Conservation (phyloP, 148 eudicot genomes). For the Rhododendron ferrugineum region DNA sequence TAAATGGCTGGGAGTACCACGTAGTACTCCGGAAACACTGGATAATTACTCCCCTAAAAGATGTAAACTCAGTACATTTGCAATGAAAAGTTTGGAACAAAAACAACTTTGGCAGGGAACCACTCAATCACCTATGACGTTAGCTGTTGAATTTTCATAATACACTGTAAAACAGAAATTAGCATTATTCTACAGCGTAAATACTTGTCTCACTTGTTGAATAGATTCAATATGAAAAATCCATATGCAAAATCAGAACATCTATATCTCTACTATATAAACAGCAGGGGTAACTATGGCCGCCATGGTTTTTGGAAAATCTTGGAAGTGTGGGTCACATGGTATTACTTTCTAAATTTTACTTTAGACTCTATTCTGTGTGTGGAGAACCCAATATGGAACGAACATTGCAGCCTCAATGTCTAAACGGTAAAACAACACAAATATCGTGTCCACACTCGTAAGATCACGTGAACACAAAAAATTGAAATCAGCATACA, state of each 20-base stretch:
- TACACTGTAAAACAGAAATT: background rate
- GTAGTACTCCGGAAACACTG: too few species aligned
- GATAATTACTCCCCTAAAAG: too few species aligned
- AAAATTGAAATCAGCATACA: background rate
- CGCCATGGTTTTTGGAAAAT: background rate
- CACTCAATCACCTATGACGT: background rate
- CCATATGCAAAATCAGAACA: background rate
- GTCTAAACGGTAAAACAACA: background rate
- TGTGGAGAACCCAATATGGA: background rate
- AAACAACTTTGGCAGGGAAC: background rate
- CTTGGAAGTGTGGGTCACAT: background rate
- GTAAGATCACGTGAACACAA: background rate
- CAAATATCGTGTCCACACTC: background rate
- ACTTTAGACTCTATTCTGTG: background rate
- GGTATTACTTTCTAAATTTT: background rate
- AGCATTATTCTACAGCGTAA: background rate
- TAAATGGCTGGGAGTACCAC: too few species aligned
- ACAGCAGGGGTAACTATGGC: background rate
- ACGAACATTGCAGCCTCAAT: background rate
- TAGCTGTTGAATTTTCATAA: background rate
- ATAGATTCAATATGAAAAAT: background rate
- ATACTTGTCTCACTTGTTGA: background rate
- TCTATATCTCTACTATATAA: background rate
- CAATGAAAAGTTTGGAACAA: background rate
- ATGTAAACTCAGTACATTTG: background rate